Evolutionary conservation across 1,284 basidiomycete species (phyloP), one percentile per base, ranked within the genome.

Genomic region (Chondrostereum purpureum): DNA sequence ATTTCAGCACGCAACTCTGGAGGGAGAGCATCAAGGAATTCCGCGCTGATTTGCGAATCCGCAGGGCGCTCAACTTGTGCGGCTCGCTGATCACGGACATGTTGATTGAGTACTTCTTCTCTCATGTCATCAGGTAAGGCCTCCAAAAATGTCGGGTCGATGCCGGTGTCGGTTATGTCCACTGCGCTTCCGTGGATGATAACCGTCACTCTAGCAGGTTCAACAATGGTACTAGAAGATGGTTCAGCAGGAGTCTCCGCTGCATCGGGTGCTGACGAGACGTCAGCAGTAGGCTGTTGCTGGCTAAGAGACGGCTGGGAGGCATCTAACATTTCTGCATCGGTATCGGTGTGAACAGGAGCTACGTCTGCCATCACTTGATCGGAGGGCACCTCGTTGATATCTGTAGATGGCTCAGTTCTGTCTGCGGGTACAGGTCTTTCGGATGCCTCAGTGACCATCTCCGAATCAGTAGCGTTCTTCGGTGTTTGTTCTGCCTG

Each of bases 61-160:
- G 83, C 72, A 27, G 83, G 81, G 46, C 83, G 69, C 56, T 88
- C 78, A 21, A 88, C 63, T 49, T 79, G 72, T 12, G 88, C 77
- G 3, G 89, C 84, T 38, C 84, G 80, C 50, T 89, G 87, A 58
- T 98, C 95, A 11, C 93, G 86, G 56, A 98, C 83, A 60, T 99
- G 94, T 62, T 99, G 96, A 59, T 95, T 95, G 43, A 99, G 76
- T 20, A 99, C 93, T 62, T 99, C 96, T 60, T 97, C 95, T 39
- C 96, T 83, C 88, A 99, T 96, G 54, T 99, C 95, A 60, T 99
- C 96, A 0, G 96, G 96, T 19, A 99, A 69, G 14, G 96, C 96
- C 65, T 98, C 93, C 44, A 99, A 70, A 78, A 99, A 99, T 6
- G 91, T 94, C 1, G 94, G 92, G 61, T 99, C 96, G 58, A 99